Percentiles rank a stretch among this genome's conserved stretches.
These are phyloP conservation scores for Omphalotus olearius DNA, from an alignment of 1,284 basidiomycete species.

Conservation along the genomic window DNA sequence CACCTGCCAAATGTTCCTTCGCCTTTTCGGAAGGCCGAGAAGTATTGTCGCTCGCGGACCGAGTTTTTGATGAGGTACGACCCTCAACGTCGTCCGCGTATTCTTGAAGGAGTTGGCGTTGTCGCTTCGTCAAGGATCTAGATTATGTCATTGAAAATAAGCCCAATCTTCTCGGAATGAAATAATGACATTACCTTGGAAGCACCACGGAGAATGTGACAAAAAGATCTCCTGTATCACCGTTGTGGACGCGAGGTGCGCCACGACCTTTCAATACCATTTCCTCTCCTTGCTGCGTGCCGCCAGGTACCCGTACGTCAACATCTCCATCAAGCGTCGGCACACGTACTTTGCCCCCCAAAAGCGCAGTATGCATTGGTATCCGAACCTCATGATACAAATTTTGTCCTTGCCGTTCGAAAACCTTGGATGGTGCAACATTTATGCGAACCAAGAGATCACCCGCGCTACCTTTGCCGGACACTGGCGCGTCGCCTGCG, in stretches of 20 bases:
- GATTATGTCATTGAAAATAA: slow-evolving; percentile 16
- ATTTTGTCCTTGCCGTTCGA: slow-evolving; percentile 90
- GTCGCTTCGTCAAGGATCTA: slow-evolving; percentile 78
- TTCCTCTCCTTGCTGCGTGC: slow-evolving; percentile 96
- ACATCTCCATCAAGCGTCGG: slow-evolving; percentile 96
- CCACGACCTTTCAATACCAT: slow-evolving; percentile 93
- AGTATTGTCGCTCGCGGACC: slow-evolving; percentile 19
- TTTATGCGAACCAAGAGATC: slow-evolving; percentile 88
- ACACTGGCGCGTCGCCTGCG: slow-evolving; percentile 83
- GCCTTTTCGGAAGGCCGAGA: slow-evolving; percentile 18
- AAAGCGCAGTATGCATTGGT: slow-evolving; percentile 87
- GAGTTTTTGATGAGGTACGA: slow-evolving; percentile 26
- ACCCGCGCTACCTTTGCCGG: slow-evolving; percentile 73
- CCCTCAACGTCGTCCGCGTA: slow-evolving; percentile 95
- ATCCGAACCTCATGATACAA: slow-evolving; percentile 90
- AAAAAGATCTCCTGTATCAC: slow-evolving; percentile 83
- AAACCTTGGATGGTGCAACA: slow-evolving; percentile 80
- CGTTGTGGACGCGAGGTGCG: slow-evolving; percentile 66
- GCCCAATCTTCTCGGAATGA: slow-evolving; percentile 14
- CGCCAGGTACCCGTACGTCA: slow-evolving; percentile 88
- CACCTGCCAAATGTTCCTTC: slow-evolving; percentile 25
- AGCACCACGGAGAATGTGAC: slow-evolving; percentile 88
- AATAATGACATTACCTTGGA: slow-evolving; percentile 68
- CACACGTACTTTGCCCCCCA: slow-evolving; percentile 90
- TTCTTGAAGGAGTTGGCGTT: slow-evolving; percentile 84